A percentile compares a stretch with the other conserved stretches of the same genome.
Conservation (phyloP, 208 protist species). For the Trypanosoma scelopori region DNA sequence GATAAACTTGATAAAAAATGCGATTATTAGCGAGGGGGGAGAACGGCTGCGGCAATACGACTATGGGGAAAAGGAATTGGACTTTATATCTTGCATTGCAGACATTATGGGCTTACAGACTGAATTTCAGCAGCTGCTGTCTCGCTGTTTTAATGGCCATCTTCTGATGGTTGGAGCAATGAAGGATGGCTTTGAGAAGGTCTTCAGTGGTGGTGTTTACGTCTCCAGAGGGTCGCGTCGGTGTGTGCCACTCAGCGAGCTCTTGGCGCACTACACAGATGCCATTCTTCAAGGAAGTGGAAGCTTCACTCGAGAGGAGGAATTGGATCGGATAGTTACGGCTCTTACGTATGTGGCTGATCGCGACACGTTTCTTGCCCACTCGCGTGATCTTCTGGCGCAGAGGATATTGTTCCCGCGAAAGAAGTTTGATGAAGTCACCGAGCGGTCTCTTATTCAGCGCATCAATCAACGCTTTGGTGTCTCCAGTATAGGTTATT, state of each 20-base stretch:
- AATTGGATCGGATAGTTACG: slow-evolving; percentile 62
- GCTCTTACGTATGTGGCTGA: slow-evolving; percentile 75
- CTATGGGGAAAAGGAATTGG: slow-evolving; percentile 49
- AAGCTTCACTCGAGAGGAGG: slow-evolving; percentile 28
- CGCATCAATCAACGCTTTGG: slow-evolving; percentile 71
- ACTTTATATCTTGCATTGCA: slow-evolving; percentile 56
- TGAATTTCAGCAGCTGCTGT: slow-evolving; percentile 54
- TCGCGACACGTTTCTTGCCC: slow-evolving; percentile 73
- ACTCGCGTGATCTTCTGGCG: slow-evolving; percentile 72
- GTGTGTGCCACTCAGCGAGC: slow-evolving; percentile 63
- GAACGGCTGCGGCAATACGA: slow-evolving; percentile 42
- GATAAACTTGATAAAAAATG: slow-evolving; percentile 36
- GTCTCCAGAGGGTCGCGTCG: slow-evolving; percentile 23
- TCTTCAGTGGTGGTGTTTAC: slow-evolving; percentile 54
- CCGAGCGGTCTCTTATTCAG: slow-evolving; percentile 69
- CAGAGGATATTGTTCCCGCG: slow-evolving; percentile 75
- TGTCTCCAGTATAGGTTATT: slow-evolving; percentile 62
- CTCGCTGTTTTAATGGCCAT: slow-evolving; percentile 64
- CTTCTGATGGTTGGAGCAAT: slow-evolving; percentile 65
- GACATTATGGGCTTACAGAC: slow-evolving; percentile 80
- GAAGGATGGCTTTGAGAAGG: slow-evolving; percentile 66
- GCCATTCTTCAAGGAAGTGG: slow-evolving; percentile 55
- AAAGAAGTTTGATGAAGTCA: slow-evolving; percentile 53
- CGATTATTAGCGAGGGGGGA: slow-evolving; percentile 56
- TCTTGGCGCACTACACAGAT: slow-evolving; percentile 79